Evolutionary conservation across 257 asterid species (phyloP).

Genomic region (Salvia hispanica): DNA sequence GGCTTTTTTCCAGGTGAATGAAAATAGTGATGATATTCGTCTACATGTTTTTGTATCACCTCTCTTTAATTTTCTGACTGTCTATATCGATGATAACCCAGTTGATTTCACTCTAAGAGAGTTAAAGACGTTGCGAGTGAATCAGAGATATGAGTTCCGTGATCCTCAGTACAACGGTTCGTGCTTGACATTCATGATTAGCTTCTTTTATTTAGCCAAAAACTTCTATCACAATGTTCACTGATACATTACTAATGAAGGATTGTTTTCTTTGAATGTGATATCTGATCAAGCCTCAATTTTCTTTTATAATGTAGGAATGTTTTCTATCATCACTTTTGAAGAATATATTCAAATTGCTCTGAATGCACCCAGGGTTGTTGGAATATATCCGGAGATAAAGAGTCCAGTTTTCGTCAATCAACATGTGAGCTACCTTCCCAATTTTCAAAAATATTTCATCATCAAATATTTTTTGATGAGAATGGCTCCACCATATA

Average conservation of each 20-base stretch:
- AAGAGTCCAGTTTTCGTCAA: conserved; percentile 87
- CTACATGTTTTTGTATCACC: background rate
- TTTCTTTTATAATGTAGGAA: conserved; percentile 52
- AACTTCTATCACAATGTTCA: too few relatives aligned
- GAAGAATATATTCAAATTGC: conserved; percentile 87
- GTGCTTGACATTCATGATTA: conserved; percentile 27
- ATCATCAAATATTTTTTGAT: background rate
- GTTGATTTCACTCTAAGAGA: conserved; percentile 91
- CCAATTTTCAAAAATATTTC: background rate
- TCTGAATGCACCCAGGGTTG: conserved; percentile 79
- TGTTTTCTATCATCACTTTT: conserved; percentile 78
- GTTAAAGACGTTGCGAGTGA: conserved; percentile 69
- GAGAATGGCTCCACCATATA: conserved; percentile 4
- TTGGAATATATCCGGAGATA: conserved; percentile 97
- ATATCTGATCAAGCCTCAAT: conserved; percentile 4
- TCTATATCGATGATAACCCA: conserved; percentile 35
- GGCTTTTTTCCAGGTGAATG: conserved; percentile 70
- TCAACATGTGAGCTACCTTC: conserved; percentile 61
- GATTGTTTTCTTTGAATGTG: background rate
- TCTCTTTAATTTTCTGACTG: conserved; percentile 9
- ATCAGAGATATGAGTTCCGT: conserved; percentile 79
- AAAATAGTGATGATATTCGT: background rate
- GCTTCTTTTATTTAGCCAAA: background rate
- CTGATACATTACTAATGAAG: too few relatives aligned
- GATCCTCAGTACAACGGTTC: conserved; percentile 87